phyloP scores from a whole-genome alignment of 768 basidiomycete species.

The Mrakia hoshinonis region DNA sequence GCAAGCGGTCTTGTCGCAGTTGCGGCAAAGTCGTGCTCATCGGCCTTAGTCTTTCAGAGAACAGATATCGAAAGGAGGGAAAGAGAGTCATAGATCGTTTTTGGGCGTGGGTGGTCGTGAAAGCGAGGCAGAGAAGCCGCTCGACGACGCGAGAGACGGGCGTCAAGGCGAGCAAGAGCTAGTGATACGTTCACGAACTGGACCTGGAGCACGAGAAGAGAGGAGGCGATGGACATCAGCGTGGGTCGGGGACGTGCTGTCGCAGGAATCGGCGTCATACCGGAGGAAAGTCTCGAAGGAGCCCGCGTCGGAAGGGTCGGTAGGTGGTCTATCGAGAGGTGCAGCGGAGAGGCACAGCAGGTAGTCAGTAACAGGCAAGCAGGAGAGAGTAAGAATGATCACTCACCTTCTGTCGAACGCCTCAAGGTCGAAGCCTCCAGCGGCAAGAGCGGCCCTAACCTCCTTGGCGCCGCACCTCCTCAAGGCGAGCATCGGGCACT shows the following conservation, averaged over 20 bases:
- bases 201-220: too few relatives aligned
- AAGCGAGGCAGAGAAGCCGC: not conserved
- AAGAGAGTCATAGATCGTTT: too few relatives aligned
- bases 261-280: too few relatives aligned
- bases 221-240: not conserved
- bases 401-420: not conserved
- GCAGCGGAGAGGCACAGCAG: not conserved
- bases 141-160: too few relatives aligned
- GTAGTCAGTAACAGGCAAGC: not conserved
- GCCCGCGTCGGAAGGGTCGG: not conserved
- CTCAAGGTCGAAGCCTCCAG: not conserved
- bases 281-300: not conserved
- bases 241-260: too few relatives aligned
- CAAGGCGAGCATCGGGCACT: not conserved
- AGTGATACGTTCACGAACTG: too few relatives aligned
- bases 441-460: not conserved
- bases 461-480: not conserved
- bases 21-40: too few relatives aligned
- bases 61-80: not conserved
- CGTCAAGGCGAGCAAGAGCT: too few relatives aligned
- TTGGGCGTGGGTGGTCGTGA: too few relatives aligned
- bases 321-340: not conserved
- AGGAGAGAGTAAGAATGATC: not conserved
- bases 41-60: too few relatives aligned
- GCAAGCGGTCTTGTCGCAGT: not conserved